Evolutionary conservation across 371 early-diverging fungal species (phyloP), one percentile per base, ranked within the genome.

Genomic region (Zopfochytrium polystomum): DNA sequence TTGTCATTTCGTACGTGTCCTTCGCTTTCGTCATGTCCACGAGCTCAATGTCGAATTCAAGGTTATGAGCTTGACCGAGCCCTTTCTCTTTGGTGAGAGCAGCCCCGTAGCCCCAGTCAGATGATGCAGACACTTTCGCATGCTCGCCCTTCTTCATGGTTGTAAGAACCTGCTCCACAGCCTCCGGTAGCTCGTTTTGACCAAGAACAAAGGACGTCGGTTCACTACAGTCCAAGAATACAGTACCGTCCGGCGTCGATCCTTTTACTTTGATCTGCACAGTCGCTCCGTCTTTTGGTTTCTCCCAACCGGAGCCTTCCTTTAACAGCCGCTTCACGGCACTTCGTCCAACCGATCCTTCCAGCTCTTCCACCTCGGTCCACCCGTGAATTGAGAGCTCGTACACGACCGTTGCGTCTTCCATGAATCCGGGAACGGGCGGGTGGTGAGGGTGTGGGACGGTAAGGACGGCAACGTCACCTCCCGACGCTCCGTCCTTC

Each of bases 141-240:
- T 45, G 26, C 38, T 63, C 63, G 2, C 68, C 64, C 22, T 52
- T 52, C 35, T 42, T 58, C 68, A 68, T 68, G n/a, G 57, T 38
- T 7, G 29, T 44, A 29, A 68, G 51, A 26, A 50, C 68, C 20
- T 60, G 27, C 9, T 64, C 64, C 4, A 68, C 54, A 31, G 59
- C 55, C 64, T 68, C 68, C 0, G 68, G 66, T 4, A 66, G 44
- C n/a, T 18, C 46, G 35, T 54, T 54, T 18, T 53, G 22, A n/a
- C n/a, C n/a, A n/a, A n/a, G n/a, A n/a, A n/a, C n/a, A n/a, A n/a
- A n/a, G n/a, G n/a, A n/a, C n/a, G n/a, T n/a, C n/a, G n/a, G n/a
- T n/a, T n/a, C n/a, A n/a, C n/a, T n/a, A n/a, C n/a, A n/a, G n/a
- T n/a, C n/a, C n/a, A n/a, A n/a, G n/a, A n/a, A n/a, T n/a, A n/a